Percentiles rank a stretch among this genome's conserved stretches.
These are phyloP conservation scores for Wickerhamomyces canadensis DNA, from an alignment of 805 yeast genomes.

Conservation along the genomic window DNA sequence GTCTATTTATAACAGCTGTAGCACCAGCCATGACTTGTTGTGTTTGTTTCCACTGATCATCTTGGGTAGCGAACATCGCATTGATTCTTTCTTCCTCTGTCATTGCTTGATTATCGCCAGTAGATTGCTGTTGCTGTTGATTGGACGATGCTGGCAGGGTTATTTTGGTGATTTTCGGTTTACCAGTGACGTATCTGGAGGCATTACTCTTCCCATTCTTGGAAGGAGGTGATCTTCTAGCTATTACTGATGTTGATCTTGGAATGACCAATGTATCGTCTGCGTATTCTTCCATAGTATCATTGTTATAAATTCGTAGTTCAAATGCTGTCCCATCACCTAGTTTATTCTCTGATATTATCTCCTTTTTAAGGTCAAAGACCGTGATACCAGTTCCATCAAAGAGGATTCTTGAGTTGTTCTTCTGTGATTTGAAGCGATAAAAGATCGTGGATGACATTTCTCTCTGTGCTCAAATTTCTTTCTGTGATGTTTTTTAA, in stretches of 20 bases:
- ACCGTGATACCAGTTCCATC: conserved; percentile 97
- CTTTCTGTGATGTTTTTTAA: no score
- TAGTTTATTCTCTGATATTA: conserved; percentile 71
- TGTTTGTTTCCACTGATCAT: conserved; percentile 91
- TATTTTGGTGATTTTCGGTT: conserved; percentile 45
- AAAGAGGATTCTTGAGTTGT: conserved; percentile 71
- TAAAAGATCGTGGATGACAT: conserved; percentile 91
- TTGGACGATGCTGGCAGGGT: conserved; percentile 10
- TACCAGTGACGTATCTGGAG: conserved; percentile 66
- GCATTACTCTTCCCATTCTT: conserved; percentile 46
- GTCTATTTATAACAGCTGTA: conserved; percentile 61
- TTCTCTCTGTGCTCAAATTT: no score
- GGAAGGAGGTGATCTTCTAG: conserved; percentile 68
- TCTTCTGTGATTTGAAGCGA: conserved; percentile 77
- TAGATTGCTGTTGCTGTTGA: conserved; percentile 12
- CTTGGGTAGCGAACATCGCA: conserved; percentile 89
- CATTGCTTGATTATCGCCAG: conserved; percentile 35
- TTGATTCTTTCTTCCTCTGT: conserved; percentile 86
- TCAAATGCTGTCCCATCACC: conserved; percentile 85
- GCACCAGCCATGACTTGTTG: conserved; percentile 88
- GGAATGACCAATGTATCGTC: conserved; percentile 92
- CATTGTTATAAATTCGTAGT: conserved; percentile 64
- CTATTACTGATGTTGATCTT: conserved; percentile 79
- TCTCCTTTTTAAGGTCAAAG: conserved; percentile 89
- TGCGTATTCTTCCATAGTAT: conserved; percentile 66